Base-by-base conservation (phyloP, 257 asterid species). In the Gentiana straminea region DNA sequence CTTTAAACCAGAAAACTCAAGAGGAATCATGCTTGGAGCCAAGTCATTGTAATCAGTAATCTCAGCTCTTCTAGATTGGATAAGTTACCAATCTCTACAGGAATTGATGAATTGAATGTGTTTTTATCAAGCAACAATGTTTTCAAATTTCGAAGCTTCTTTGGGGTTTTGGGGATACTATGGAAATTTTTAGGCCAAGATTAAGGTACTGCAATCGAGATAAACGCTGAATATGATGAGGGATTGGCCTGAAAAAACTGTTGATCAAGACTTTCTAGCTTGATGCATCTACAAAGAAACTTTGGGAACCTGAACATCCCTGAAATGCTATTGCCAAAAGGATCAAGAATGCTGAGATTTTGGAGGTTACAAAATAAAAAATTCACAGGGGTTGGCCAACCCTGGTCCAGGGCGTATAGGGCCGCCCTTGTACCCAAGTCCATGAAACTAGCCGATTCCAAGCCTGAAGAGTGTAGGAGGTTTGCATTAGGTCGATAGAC, bases 81-180 rank as follows among this genome's bases (percentile, higher is more conserved):
- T 7, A 86, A 73, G 48, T 73, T 67, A 9, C 81, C 76, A 13
- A 86, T 69, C 59, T 81, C 72, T 33, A 3, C 5, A 1, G 94
- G 96, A 2, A 86, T 85, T 8, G 61, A 11, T 8, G 85, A 94
- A 0, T 82, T 76, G 52, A 86, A 64, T 34, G 37, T 66, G 76
- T 84, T 84, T 5, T 64, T 73, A 65, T 80, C 9, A 0, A 0
- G 0, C 4, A 70, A 57, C 36, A 86, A 63, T 57, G 76, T 72
- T 38, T 67, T 61, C 49, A 81, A 70, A 35, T 66, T 78, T 57
- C 80, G 82, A 45, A 81, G 37, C 54, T 74, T 65, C 24, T 39
- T 47, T 0, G 33, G 32, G 1, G 0, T 7, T 9, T 4, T 15
- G 9, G 54, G 48, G 13, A 60, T 44, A 12, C 88, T 83, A 35